Conservation (phyloP, 192 early-diverging fungal genomes). For the Gigaspora rosea region DNA sequence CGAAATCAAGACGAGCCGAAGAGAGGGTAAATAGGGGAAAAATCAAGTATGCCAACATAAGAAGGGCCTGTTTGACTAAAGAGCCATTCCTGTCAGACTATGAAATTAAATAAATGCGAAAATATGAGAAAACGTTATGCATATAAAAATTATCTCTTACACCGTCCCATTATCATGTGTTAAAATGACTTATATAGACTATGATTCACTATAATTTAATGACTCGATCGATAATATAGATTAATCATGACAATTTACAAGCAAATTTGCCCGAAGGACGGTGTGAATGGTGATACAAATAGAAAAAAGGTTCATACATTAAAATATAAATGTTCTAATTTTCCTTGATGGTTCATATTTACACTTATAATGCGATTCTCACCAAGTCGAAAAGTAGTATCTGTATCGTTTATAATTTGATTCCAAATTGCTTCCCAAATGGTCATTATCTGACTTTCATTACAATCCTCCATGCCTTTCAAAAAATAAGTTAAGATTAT, state of each 20-base stretch:
- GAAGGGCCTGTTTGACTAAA: conserved; percentile 44
- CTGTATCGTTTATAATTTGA: conserved; percentile 15
- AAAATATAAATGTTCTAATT: conserved; percentile 49
- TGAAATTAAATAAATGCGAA: too few species aligned
- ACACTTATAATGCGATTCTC: conserved; percentile 14
- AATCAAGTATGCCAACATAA: conserved; percentile 59
- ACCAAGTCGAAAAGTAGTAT: background rate
- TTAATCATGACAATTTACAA: too few species aligned
- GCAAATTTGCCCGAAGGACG: background rate
- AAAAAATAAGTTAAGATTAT: conserved; percentile 58
- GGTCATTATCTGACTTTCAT: conserved; percentile 13
- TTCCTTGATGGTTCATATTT: conserved; percentile 29
- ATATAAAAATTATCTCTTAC: too few species aligned
- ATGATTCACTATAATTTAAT: too few species aligned
- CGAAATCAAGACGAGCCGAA: conserved; percentile 66
- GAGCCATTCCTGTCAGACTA: background rate
- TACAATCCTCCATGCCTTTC: conserved; percentile 37
- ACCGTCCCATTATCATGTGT: too few species aligned
- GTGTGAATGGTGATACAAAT: conserved; percentile 29
- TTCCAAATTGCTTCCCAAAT: conserved; percentile 53
- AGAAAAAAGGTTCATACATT: conserved; percentile 28
- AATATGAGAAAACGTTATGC: too few species aligned
- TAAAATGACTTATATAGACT: too few species aligned
- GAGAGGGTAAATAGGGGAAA: conserved; percentile 71
- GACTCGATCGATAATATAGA: too few species aligned